Percentiles rank a stretch among this genome's conserved stretches.
Conservation (phyloP, 306 rosid species). For the Hylodesmum podocarpum region DNA sequence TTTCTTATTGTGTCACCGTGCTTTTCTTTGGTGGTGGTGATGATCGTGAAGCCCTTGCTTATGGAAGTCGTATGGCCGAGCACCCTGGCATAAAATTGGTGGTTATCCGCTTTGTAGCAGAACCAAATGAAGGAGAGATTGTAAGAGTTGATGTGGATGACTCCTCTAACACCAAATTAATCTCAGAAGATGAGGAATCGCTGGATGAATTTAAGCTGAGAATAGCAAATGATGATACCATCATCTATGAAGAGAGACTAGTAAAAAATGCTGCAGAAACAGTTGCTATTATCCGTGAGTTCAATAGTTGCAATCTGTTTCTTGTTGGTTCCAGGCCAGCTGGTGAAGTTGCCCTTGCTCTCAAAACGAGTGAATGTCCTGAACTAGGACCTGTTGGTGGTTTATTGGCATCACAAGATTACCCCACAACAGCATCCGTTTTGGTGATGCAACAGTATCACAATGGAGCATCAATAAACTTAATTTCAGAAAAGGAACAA, state of each 20-base stretch:
- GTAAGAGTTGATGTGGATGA: conserved; percentile 36
- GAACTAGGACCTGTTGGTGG: conserved; percentile 46
- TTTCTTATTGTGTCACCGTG: conserved; percentile 54
- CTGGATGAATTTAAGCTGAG: conserved; percentile 45
- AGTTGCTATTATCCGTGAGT: conserved; percentile 35
- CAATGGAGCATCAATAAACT: conserved; percentile 16
- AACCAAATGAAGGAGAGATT: conserved; percentile 41
- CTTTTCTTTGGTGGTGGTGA: conserved; percentile 90
- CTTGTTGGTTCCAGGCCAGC: conserved; percentile 56
- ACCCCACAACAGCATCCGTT: conserved; percentile 56
- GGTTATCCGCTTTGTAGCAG: conserved; percentile 53
- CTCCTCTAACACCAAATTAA: conserved; percentile 13
- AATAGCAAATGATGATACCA: conserved; percentile 40
- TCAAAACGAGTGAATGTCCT: conserved; percentile 27
- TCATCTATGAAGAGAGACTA: conserved; percentile 46
- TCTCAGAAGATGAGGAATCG: conserved; percentile 48
- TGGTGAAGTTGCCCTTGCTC: conserved; percentile 29
- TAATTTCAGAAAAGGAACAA: conserved; percentile 14
- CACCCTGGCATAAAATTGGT: conserved; percentile 79
- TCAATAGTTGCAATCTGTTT: conserved; percentile 50
- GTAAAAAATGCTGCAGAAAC: conserved; percentile 42
- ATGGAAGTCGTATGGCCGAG: conserved; percentile 71
- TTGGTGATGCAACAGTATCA: conserved; percentile 44
- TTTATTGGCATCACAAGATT: conserved; percentile 62
- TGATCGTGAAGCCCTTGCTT: conserved; percentile 84